Percentiles rank a stretch among this genome's conserved stretches.
Conservation (phyloP, 2,329 filamentous ascomycete species). For the Didymella lethalis region DNA sequence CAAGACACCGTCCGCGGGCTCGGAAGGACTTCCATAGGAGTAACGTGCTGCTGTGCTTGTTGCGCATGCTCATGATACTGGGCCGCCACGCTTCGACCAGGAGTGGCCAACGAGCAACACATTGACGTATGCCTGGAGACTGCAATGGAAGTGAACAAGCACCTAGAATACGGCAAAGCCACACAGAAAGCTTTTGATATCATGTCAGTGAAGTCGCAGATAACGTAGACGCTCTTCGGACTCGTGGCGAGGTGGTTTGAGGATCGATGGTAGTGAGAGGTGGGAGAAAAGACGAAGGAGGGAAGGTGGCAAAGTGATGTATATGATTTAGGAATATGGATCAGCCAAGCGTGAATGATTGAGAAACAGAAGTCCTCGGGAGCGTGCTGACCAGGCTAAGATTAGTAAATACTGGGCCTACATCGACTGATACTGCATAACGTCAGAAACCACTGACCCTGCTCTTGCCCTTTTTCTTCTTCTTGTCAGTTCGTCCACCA, state of each 20-base stretch:
- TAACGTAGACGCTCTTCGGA: background rate
- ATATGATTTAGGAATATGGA: background rate
- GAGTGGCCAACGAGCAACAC: too few relatives aligned
- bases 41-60: too few relatives aligned
- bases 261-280: background rate
- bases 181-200: background rate
- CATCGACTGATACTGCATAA: background rate
- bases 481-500: slow-evolving; percentile 44
- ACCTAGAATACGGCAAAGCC: background rate
- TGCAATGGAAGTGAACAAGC: background rate
- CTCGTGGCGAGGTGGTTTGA: background rate
- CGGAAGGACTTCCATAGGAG: too few relatives aligned
- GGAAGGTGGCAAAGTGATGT: background rate
- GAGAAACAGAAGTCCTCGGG: background rate
- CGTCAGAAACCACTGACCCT: slow-evolving; percentile 45
- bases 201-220: background rate
- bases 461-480: slow-evolving; percentile 46
- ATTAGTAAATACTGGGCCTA: background rate
- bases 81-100: too few relatives aligned
- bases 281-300: background rate
- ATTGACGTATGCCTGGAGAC: background rate
- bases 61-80: too few relatives aligned
- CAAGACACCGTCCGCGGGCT: too few relatives aligned
- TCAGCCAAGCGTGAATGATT: background rate
- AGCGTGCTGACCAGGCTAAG: background rate